Conservation (phyloP, 495 filamentous ascomycete genomes). For the Usnea hakonensis region DNA sequence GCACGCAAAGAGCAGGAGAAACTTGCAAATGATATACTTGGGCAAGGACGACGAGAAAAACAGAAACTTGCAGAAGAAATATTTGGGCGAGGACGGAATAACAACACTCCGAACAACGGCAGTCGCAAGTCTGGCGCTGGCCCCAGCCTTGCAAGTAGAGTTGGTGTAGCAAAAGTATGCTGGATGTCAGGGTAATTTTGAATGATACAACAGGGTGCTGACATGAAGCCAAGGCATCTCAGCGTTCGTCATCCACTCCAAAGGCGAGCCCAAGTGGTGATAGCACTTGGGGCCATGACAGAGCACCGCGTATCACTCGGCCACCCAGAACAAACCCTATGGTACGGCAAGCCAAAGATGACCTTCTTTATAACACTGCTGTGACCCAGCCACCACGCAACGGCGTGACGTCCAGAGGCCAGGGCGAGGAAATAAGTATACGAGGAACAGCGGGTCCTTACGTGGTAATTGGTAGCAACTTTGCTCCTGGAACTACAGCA, state of each 20-base stretch:
- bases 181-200: background rate
- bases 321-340: slow-evolving; percentile 29
- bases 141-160: slow-evolving; percentile 63
- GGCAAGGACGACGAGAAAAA: slow-evolving; percentile 49
- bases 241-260: slow-evolving; percentile 40
- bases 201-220: slow-evolving; percentile 3
- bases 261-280: slow-evolving; percentile 29
- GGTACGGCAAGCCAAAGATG: slow-evolving; percentile 34
- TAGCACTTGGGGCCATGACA: slow-evolving; percentile 18
- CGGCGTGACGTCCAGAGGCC: slow-evolving; percentile 27
- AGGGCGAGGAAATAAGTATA: slow-evolving; percentile 57
- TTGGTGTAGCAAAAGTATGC: slow-evolving; percentile 62
- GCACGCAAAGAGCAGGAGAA: slow-evolving; percentile 12
- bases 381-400: slow-evolving; percentile 24
- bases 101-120: slow-evolving; percentile 47
- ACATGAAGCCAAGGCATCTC: slow-evolving; percentile 20
- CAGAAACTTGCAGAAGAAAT: slow-evolving; percentile 65
- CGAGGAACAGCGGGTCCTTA: slow-evolving; percentile 73
- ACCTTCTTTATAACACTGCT: slow-evolving; percentile 35
- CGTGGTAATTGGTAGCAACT: slow-evolving; percentile 79
- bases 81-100: slow-evolving; percentile 55
- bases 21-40: slow-evolving; percentile 2
- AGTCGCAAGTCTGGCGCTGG: slow-evolving; percentile 40
- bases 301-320: slow-evolving; percentile 24
- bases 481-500: slow-evolving; percentile 85